A percentile compares a stretch with the other conserved stretches of the same genome.
These are phyloP conservation scores for Cenchrus fungigraminus DNA, from an alignment of 176 grass and related monocot genomes.

Conservation along the genomic window DNA sequence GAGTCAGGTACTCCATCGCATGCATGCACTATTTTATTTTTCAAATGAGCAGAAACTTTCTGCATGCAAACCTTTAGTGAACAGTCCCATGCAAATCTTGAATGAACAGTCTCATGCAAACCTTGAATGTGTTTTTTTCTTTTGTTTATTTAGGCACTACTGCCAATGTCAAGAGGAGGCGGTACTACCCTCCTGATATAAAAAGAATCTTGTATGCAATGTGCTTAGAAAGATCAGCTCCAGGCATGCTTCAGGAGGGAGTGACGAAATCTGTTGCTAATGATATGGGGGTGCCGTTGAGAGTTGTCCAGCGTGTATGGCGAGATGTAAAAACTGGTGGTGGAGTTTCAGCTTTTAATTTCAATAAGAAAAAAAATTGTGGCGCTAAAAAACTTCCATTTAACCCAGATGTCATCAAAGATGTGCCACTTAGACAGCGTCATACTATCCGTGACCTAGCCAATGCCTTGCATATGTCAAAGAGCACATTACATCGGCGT, in stretches of 20 bases:
- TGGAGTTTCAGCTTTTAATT: not conserved
- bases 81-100: not conserved
- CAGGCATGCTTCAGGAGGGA: not conserved
- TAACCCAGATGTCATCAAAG: not conserved
- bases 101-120: too few relatives aligned
- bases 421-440: too few relatives aligned
- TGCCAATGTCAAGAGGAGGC: too few relatives aligned
- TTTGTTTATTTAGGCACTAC: not conserved
- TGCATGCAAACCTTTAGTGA: not conserved
- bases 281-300: not conserved
- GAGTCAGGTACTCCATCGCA: not conserved
- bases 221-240: not conserved
- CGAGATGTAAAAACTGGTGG: not conserved
- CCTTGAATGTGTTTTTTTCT: too few relatives aligned
- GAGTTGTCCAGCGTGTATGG: not conserved
- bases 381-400: not conserved
- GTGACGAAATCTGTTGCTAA: not conserved
- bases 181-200: too few relatives aligned
- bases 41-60: not conserved
- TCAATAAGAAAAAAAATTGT: not conserved
- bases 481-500: not conserved
- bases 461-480: too few relatives aligned
- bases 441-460: too few relatives aligned
- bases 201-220: not conserved
- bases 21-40: not conserved